Conservation (phyloP, 208 protist species). For the Leishmania arabica region DNA sequence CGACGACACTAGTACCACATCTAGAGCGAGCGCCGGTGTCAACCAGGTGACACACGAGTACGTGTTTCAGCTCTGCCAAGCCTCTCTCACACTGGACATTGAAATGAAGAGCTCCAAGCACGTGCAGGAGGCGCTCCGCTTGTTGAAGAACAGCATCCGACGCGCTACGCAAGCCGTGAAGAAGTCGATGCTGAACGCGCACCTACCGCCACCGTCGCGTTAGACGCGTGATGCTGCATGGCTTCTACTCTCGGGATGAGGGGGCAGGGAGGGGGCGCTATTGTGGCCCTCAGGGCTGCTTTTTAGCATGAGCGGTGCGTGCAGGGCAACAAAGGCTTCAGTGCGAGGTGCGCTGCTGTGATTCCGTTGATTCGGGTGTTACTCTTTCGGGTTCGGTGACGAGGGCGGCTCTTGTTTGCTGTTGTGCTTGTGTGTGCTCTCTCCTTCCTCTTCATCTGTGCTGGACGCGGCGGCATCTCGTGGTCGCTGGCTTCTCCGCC, state of each 20-base stretch:
- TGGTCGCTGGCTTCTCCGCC: neutral
- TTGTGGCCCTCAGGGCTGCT: neutral
- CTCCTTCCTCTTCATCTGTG: neutral
- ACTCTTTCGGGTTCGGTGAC: neutral
- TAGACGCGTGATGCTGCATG: neutral
- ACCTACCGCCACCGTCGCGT: neutral
- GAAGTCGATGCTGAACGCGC: constrained; percentile 42
- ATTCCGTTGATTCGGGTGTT: neutral
- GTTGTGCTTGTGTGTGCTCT: neutral
- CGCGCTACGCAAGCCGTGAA: constrained; percentile 47
- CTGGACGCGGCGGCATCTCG: neutral
- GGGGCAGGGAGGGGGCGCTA: too few relatives aligned
- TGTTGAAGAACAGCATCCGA: constrained; percentile 38
- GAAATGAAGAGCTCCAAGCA: constrained; percentile 42
- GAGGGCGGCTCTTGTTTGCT: neutral
- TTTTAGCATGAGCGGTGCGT: neutral
- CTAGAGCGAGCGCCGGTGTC: constrained; percentile 15
- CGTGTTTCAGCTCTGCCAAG: constrained; percentile 26
- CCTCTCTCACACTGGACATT: constrained; percentile 43
- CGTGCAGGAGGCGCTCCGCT: constrained; percentile 38
- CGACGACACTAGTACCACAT: constrained; percentile 34
- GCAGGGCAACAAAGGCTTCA: neutral
- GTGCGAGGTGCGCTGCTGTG: neutral
- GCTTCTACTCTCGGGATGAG: neutral
- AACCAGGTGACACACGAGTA: constrained; percentile 26